Evolutionary conservation across 495 filamentous ascomycete genomes (phyloP).

Genomic region (Aspergillus indologenus): DNA sequence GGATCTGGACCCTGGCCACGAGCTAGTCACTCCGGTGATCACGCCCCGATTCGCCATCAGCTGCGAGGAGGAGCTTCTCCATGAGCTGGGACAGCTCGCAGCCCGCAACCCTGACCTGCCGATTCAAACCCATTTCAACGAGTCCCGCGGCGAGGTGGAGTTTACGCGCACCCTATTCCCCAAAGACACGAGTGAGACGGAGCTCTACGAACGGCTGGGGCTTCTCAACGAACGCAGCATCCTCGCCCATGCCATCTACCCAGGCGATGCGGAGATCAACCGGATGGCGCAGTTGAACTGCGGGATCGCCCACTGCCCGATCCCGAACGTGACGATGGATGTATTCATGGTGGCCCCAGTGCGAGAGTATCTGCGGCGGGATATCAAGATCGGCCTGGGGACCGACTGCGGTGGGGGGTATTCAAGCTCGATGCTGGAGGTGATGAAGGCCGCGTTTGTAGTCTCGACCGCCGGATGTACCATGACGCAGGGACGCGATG

Average conservation of each 20-base stretch:
- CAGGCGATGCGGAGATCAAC: slow-evolving; percentile 52
- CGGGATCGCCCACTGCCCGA: slow-evolving; percentile 62
- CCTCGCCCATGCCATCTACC: slow-evolving; percentile 62
- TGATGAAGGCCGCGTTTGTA: slow-evolving; percentile 59
- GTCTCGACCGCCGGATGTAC: slow-evolving; percentile 55
- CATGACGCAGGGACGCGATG: slow-evolving; percentile 44
- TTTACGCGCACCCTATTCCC: slow-evolving; percentile 53
- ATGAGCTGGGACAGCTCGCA: slow-evolving; percentile 51
- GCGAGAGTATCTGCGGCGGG: slow-evolving; percentile 52
- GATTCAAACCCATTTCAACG: slow-evolving; percentile 66
- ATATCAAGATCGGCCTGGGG: slow-evolving; percentile 63
- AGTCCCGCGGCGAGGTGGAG: slow-evolving; percentile 53
- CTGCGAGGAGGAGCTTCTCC: slow-evolving; percentile 51
- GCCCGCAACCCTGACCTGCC: slow-evolving; percentile 48
- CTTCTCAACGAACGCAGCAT: slow-evolving; percentile 55
- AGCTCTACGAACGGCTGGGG: slow-evolving; percentile 52
- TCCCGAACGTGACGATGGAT: slow-evolving; percentile 60
- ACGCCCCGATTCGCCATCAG: slow-evolving; percentile 65
- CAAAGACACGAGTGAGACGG: slow-evolving; percentile 48
- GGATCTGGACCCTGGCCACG: slow-evolving; percentile 19
- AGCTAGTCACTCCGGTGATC: slow-evolving; percentile 53
- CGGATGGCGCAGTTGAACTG: slow-evolving; percentile 46
- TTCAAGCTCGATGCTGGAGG: slow-evolving; percentile 56
- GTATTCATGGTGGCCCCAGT: slow-evolving; percentile 58
- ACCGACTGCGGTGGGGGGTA: slow-evolving; percentile 68